Base-by-base conservation (phyloP, 345 rosid genomes). In the Tarenaya hassleriana region DNA sequence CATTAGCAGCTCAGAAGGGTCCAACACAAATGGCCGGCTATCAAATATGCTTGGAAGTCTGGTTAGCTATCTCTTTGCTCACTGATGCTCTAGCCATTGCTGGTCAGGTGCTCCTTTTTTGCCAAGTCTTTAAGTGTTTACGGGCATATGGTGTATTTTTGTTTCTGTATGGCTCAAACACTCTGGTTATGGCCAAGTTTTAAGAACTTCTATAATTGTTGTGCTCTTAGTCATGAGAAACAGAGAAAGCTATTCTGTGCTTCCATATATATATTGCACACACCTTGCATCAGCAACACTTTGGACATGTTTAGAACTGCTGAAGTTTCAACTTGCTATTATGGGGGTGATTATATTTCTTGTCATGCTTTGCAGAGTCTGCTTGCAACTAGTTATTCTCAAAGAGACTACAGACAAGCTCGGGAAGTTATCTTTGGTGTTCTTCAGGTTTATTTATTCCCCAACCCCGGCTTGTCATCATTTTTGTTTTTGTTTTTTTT, bases 31-130 rank as follows among this genome's bases (percentile, higher is more conserved):
- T 91, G 98, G 95, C 96, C 68, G 95, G 94, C 52, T 80, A 91
- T 77, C 96, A 91, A 73, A 84, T 91, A 54, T 81, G 92, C 65
- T 65, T 86, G 60, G 78, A 84, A 79, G 69, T 87, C 18, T 91
- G 98, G 98, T 69, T 91, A 79, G 78, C 98, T 2, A 71, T 87
- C 31, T 91, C 98, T 64, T 61, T 87, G 76, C 83, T 87, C 60
- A 84, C 84, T 54, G 98, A 91, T 75, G 96, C 96, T 54, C 73
- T 91, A 64, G 98, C 98, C 58, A 75, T 91, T 52, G 87, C 96
- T 60, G 98, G 86, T 42, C 98, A 91, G 96, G 98, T 84, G 64
- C 14, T 48, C 46, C 37, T 42, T 29, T 42, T 29, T 27, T 52
- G 39, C 24, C 13, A 54, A 24, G 29, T 5, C 29, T 24, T 24